Evolutionary conservation across 176 grass and related monocot species (phyloP).

Genomic region (Avena eriantha): DNA sequence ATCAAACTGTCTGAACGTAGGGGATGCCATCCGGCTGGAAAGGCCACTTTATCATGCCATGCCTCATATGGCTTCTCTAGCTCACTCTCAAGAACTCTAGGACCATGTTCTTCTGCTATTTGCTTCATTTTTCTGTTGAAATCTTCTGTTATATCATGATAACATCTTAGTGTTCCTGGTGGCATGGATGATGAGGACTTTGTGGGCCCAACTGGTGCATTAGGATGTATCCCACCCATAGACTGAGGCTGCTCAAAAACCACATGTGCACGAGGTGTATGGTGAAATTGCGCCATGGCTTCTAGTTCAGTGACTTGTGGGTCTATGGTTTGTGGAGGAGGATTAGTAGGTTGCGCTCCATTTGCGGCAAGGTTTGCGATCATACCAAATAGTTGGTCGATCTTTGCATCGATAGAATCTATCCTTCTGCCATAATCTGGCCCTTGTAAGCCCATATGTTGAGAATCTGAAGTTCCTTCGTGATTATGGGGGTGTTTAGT

Average conservation of each 20-base stretch:
- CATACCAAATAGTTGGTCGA: too few species aligned
- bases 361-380: too few species aligned
- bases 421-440: too few species aligned
- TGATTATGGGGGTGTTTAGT: too few species aligned
- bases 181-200: fast-evolving
- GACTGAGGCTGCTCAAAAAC: background rate
- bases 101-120: background rate
- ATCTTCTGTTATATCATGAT: background rate
- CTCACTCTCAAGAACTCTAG: background rate
- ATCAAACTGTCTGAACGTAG: background rate
- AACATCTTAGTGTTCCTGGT: background rate
- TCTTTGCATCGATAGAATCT: too few species aligned
- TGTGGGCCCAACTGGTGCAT: background rate
- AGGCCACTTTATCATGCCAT: background rate
- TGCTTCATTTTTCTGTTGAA: constrained; percentile 15
- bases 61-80: constrained; percentile 31
- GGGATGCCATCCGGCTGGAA: constrained; percentile 14
- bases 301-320: background rate
- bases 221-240: background rate
- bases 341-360: background rate
- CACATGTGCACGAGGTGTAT: background rate
- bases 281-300: background rate
- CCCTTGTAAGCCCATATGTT: too few species aligned
- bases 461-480: too few species aligned
- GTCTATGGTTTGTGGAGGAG: background rate